Percentiles rank a stretch among this genome's conserved stretches.
phyloP scores from a whole-genome alignment of 2,329 filamentous ascomycete genomes.

The Fusarium devonianum region DNA sequence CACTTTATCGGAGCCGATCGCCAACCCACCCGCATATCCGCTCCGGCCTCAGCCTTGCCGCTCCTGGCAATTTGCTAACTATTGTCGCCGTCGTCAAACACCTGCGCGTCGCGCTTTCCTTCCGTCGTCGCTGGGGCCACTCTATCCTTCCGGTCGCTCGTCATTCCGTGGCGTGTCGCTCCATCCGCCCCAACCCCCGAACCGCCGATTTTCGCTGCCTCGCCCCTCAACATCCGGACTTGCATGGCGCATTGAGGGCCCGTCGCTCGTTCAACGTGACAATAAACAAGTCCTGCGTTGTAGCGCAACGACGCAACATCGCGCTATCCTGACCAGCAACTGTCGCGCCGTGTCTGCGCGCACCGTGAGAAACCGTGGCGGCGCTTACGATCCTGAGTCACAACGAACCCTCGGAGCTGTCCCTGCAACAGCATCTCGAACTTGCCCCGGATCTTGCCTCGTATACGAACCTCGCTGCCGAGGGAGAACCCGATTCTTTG shows the following conservation, averaged over 20 bases:
- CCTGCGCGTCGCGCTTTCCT: slow-evolving; percentile 30
- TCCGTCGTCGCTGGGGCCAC: slow-evolving; percentile 31
- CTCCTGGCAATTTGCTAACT: slow-evolving; percentile 18
- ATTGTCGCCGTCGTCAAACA: slow-evolving; percentile 27
- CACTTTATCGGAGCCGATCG: slow-evolving; percentile 36
- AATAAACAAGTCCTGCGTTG: slow-evolving; percentile 28
- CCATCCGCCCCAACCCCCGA: slow-evolving; percentile 29
- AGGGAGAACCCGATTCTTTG: slow-evolving; percentile 66
- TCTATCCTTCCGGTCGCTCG: slow-evolving; percentile 31
- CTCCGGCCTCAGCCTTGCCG: slow-evolving; percentile 23
- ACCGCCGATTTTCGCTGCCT: slow-evolving; percentile 28
- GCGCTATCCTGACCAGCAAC: slow-evolving; percentile 23
- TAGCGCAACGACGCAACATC: slow-evolving; percentile 29
- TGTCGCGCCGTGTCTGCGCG: slow-evolving; percentile 43
- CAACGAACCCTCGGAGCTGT: slow-evolving; percentile 61
- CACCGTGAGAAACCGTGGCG: slow-evolving; percentile 57
- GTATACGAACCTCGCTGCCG: slow-evolving; percentile 57
- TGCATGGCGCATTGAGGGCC: slow-evolving; percentile 47
- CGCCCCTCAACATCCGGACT: slow-evolving; percentile 22
- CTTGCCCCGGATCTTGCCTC: slow-evolving; percentile 61
- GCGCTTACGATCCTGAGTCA: slow-evolving; percentile 64
- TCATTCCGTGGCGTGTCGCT: slow-evolving; percentile 39
- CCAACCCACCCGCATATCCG: slow-evolving; percentile 25
- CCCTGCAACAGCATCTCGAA: slow-evolving; percentile 67
- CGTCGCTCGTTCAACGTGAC: slow-evolving; percentile 29